These are phyloP conservation scores for Tubosaeta brunneosetosa DNA, from an alignment of 768 basidiomycete genomes.

Conservation along the genomic window DNA sequence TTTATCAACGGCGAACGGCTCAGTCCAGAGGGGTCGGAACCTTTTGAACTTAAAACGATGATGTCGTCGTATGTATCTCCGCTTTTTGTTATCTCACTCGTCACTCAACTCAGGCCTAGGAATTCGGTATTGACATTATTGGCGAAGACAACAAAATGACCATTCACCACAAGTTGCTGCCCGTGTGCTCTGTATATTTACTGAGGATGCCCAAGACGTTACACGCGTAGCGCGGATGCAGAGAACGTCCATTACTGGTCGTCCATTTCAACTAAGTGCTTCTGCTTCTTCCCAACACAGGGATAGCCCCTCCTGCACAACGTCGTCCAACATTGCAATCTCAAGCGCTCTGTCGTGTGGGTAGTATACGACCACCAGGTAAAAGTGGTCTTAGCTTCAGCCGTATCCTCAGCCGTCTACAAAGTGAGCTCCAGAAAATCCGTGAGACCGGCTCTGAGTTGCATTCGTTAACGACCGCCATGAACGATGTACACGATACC, in stretches of 20 bases:
- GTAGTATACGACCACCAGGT: slow-evolving; percentile 63
- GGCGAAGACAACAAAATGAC: slow-evolving; percentile 98
- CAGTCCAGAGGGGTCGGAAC: slow-evolving; percentile 83
- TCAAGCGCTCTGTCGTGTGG: slow-evolving; percentile 64
- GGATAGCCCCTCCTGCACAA: slow-evolving; percentile 34
- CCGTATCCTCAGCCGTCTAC: slow-evolving; percentile 81
- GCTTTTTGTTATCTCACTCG: not conserved
- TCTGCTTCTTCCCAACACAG: slow-evolving; percentile 28
- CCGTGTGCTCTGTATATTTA: slow-evolving; percentile 84
- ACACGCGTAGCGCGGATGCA: slow-evolving; percentile 68
- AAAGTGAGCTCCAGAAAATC: slow-evolving; percentile 93
- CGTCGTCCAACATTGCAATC: slow-evolving; percentile 56
- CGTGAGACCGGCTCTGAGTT: slow-evolving; percentile 90
- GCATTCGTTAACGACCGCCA: slow-evolving; percentile 65
- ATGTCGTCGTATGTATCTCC: slow-evolving; percentile 75
- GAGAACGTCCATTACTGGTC: slow-evolving; percentile 27
- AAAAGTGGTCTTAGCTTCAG: slow-evolving; percentile 90
- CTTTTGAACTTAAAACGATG: slow-evolving; percentile 92
- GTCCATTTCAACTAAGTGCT: slow-evolving; percentile 34
- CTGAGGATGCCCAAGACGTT: slow-evolving; percentile 70
- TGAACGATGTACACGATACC: slow-evolving; percentile 91
- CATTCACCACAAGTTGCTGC: slow-evolving; percentile 99
- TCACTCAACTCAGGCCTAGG: slow-evolving; percentile 42
- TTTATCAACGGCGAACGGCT: slow-evolving; percentile 96
- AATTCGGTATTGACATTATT: slow-evolving; percentile 99